Evolutionary conservation across 2,329 filamentous ascomycete genomes (phyloP), one percentile per base, ranked within the genome.

Genomic region (Venturia pyrina): DNA sequence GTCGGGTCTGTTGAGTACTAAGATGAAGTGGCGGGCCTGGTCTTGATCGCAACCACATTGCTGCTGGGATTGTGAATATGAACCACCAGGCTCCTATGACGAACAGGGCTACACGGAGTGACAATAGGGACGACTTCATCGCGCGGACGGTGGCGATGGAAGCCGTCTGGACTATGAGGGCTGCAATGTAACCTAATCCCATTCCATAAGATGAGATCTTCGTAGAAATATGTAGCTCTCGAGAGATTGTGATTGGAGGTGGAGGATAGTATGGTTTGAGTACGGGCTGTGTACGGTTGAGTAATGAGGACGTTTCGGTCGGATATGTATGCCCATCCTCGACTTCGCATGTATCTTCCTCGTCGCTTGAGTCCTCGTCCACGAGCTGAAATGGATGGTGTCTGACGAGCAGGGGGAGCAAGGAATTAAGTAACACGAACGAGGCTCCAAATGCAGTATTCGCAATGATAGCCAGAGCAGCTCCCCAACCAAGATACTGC

Each of bases 391-490:
- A 77, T 13, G 91, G 91, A 75, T 98, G 92, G 73, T 96, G 87
- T 60, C 93, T 86, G 66, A 98, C 95, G 11, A 99, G 83, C 10
- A 99, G 81, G 0, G 95, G 95, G 56, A 99, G 80, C 72, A 97
- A 99, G 0, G 93, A 96, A 78, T 99, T 99, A 59, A 99, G 80
- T 15, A 99, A 83, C 2, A 99, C 95, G 75, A 96, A 98, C 0
- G 92, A 96, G 19, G 93, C 92, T 28, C 95, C 95, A 73, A 97
- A 96, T 57, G 91, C 93, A 1, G 91, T 96, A 75, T 98, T 98
- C 44, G 93, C 90, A 62, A 98, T 80, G 69, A 98, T 91, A 40
- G 95, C 93, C 67, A 96, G 82, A 2, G 98, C 69, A 3, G 89
- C 90, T 57, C 90, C 93, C 13, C 98, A 76, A 2, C 96, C 73